Percentiles rank a stretch among this genome's conserved stretches.
These are phyloP conservation scores for Pseudoturritis turrita DNA, from an alignment of 345 rosid species.

Conservation along the genomic window DNA sequence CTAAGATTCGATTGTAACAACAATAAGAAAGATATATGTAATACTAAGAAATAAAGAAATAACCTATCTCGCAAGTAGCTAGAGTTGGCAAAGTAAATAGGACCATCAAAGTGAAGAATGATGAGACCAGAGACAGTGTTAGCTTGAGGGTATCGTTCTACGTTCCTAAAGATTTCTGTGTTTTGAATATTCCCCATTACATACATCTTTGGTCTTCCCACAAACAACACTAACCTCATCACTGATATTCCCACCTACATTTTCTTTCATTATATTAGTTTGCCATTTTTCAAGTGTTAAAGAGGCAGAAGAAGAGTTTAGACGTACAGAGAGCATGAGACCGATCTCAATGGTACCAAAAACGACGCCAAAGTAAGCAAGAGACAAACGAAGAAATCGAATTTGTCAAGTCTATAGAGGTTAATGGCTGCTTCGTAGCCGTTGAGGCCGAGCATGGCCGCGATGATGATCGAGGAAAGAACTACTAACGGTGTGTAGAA, in stretches of 20 bases:
- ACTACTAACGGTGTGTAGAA: constrained; percentile 84
- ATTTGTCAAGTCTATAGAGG: constrained; percentile 74
- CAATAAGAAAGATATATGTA: no score
- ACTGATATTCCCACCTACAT: constrained; percentile 66
- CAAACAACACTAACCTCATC: constrained; percentile 62
- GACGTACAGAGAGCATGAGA: constrained; percentile 55
- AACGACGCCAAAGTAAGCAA: constrained; percentile 67
- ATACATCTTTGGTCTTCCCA: constrained; percentile 75
- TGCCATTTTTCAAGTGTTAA: no score
- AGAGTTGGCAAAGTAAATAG: constrained; percentile 82
- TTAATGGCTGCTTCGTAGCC: constrained; percentile 74
- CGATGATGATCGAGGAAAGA: constrained; percentile 65
- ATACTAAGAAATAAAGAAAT: not conserved
- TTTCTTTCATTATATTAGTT: not conserved
- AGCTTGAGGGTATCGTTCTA: constrained; percentile 65
- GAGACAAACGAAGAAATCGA: constrained; percentile 74
- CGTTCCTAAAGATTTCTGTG: constrained; percentile 52
- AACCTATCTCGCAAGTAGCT: constrained; percentile 86
- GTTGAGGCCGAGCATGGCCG: constrained; percentile 87
- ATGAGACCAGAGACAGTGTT: constrained; percentile 54
- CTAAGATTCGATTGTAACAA: not conserved
- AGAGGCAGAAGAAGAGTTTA: not conserved
- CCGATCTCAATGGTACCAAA: constrained; percentile 75
- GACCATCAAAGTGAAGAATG: constrained; percentile 72
- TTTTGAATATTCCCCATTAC: constrained; percentile 67